These are phyloP conservation scores for Lasiosphaeria ovina DNA, from an alignment of 495 filamentous ascomycete species.

Conservation along the genomic window DNA sequence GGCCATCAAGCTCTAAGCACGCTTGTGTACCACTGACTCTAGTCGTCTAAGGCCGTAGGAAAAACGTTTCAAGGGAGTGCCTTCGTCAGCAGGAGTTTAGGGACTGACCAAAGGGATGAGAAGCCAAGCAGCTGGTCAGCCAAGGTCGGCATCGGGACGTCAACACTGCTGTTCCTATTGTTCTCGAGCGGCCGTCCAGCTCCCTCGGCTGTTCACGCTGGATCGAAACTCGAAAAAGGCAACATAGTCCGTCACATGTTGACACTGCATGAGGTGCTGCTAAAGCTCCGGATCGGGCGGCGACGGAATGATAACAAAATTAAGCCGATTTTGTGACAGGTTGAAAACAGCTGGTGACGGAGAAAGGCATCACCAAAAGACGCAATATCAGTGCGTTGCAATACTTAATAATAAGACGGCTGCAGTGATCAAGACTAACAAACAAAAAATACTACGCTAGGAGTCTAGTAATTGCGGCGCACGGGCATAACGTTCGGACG, in stretches of 20 bases:
- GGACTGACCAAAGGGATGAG: not conserved
- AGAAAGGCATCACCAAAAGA: slow-evolving; percentile 1
- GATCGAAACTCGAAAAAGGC: too few species aligned
- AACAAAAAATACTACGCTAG: not conserved
- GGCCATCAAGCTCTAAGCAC: not conserved
- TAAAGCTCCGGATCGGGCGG: not conserved
- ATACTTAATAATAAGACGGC: not conserved
- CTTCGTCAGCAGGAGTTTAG: not conserved
- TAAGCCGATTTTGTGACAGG: not conserved
- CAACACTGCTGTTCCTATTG: too few species aligned
- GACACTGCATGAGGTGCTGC: not conserved
- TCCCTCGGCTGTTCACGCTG: too few species aligned
- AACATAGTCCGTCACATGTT: not conserved
- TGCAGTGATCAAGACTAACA: not conserved
- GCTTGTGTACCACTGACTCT: not conserved
- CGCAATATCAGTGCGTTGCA: not conserved
- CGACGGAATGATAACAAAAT: not conserved
- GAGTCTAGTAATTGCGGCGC: not conserved
- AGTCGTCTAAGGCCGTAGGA: not conserved
- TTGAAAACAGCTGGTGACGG: not conserved
- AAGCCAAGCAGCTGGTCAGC: not conserved
- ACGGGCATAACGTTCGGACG: slow-evolving; percentile 1
- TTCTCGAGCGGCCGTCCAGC: too few species aligned
- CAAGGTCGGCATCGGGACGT: too few species aligned
- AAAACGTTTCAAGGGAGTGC: not conserved